Percentiles rank a stretch among this genome's conserved stretches.
These are phyloP conservation scores for Tothia fuscella DNA, from an alignment of 2,329 filamentous ascomycete species.

Conservation along the genomic window DNA sequence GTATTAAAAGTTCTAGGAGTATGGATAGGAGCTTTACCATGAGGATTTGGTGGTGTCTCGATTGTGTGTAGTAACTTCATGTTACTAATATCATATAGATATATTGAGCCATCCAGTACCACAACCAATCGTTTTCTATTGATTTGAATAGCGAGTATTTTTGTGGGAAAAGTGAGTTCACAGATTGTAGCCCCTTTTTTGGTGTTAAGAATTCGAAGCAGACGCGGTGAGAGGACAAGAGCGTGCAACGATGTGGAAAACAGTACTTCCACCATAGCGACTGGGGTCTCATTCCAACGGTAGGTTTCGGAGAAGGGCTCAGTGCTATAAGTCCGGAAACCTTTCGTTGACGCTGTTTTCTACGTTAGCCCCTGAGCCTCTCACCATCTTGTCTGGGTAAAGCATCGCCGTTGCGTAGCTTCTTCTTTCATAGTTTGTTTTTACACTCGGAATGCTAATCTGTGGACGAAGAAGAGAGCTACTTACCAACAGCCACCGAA, in stretches of 20 bases:
- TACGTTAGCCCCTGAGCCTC: slow-evolving; percentile 14
- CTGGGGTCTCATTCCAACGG: slow-evolving; percentile 87
- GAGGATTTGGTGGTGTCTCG: slow-evolving; percentile 84
- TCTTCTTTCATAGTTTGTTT: neutral
- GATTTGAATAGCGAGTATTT: slow-evolving; percentile 81
- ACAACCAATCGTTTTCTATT: slow-evolving; percentile 92
- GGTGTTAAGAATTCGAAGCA: slow-evolving; percentile 93
- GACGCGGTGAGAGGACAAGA: slow-evolving; percentile 78
- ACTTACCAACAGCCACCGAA: slow-evolving; percentile 81
- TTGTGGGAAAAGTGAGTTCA: slow-evolving; percentile 96
- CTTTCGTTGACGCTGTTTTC: slow-evolving; percentile 75
- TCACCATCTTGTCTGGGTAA: slow-evolving; percentile 12
- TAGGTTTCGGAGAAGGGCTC: slow-evolving; percentile 94
- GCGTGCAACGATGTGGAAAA: slow-evolving; percentile 96
- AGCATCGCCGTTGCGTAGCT: neutral
- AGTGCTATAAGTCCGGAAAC: slow-evolving; percentile 93
- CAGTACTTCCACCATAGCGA: slow-evolving; percentile 94
- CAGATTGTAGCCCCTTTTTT: slow-evolving; percentile 88
- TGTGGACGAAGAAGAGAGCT: neutral
- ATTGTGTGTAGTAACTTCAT: slow-evolving; percentile 93
- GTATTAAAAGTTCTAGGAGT: neutral
- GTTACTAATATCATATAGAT: slow-evolving; percentile 96
- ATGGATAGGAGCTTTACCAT: slow-evolving; percentile 36
- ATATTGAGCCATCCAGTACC: slow-evolving; percentile 89
- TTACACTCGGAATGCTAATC: too few relatives aligned